Base-by-base conservation (phyloP, 2,329 filamentous ascomycete genomes). In the Aureobasidium subglaciale region DNA sequence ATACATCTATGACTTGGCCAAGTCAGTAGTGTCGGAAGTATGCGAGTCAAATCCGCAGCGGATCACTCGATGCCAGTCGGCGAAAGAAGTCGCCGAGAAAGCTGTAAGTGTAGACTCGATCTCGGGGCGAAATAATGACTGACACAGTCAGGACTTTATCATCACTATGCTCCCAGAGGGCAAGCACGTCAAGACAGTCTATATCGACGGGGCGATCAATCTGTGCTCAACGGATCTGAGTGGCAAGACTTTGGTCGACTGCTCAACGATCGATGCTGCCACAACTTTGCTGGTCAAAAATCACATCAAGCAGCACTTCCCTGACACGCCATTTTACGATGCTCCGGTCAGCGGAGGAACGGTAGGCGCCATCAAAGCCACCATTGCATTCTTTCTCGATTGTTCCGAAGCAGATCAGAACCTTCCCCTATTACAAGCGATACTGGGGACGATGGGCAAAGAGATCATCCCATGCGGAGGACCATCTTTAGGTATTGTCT, bases 321-420 rank as follows among this genome's bases (percentile, higher is more conserved):
- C 72, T 0, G 60, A 65, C 0, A 71, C 76, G 8, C 69, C 65
- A 3, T 80, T 81, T 65, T 79, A 78, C 64, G 78, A 81, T 57
- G 71, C 76, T 1, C 78, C 78, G 2, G 78, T 81, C 25, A 77
- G 73, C 34, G 78, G 78, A 22, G 78, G 78, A 10, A 73, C 75
- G 5, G 68, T 78, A 15, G 78, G 78, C n/a, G 78, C 78, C 3
- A 67, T 75, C 42, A 74, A 73, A 43, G 78, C 70, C 10, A 78
- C 75, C 0, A 70, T 81, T 24, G 75, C 79, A 50, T 80, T 82
- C 69, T 81, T 82, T 72, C 69, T 82, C 29, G 78, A 78, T 49
- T 75, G 72, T 56, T 67, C 75, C 56, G 71, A 75, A 56, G 65
- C 67, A 35, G 71, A 77, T 59, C 63, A 72, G 0, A 75, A 79